Evolutionary conservation across 2,329 filamentous ascomycete genomes (phyloP), one percentile per base, ranked within the genome.

Genomic region (Ophiostoma australiae): DNA sequence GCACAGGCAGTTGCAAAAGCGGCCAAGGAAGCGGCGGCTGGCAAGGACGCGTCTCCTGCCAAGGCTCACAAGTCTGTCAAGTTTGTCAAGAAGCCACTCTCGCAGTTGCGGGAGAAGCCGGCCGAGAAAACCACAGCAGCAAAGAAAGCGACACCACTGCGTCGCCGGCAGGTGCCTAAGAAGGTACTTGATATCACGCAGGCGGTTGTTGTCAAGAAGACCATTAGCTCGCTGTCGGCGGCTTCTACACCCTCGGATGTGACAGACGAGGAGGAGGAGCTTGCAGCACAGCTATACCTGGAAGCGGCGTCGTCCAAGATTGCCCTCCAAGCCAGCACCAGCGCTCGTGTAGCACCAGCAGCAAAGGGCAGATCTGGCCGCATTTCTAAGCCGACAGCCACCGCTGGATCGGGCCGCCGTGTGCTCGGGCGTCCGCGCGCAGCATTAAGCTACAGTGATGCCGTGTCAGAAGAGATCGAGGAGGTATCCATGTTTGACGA

Each of bases 1-100:
- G 71, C 71, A 23, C 69, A 72, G 66, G 71, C 71, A 20, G 37
- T 67, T 31, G 70, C 70, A 8, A 70, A 63, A 23, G 23, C 70
- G 41, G 68, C 70, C 44, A 71, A 58, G 20, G 58, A 44, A 11
- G 33, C 70, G 15, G 48, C 41, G 13, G 37, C 52, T 7, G 33
- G 20, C 5, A 44, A 33, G 23, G 55, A n/a, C 11, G 27, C 1
- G 31, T 41, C 68, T 17, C 58, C 69, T 1, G 11, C 39, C 31
- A 63, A 69, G 37, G 15, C 52, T 15, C 55, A 48, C 68, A 65
- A 69, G 67, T 39, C 33, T 23, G 44, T 69, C 48, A 69, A 70
- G 61, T 39, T 52, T 35, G 44, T 52, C 63, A 70, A 70, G 61
- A 67, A 67, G 13, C 2, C 69, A n/a, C 69, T 6, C 23, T 67